Percentiles rank a stretch among this genome's conserved stretches.
phyloP scores from a whole-genome alignment of 1,284 basidiomycete genomes.

The Pseudozyma sp. region DNA sequence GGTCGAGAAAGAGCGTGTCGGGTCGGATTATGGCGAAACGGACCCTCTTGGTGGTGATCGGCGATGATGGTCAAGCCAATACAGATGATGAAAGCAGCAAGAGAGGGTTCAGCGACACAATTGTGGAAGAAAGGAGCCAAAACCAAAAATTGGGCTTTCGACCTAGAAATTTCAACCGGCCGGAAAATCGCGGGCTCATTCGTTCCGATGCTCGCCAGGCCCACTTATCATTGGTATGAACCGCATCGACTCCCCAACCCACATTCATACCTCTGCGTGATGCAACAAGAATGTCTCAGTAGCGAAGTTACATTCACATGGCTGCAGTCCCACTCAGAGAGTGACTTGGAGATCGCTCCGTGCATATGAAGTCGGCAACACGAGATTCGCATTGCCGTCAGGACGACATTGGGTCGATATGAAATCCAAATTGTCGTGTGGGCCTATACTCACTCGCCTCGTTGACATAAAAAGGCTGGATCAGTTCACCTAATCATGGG shows the following conservation, averaged over 20 bases:
- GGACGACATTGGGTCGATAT: constrained; percentile 10
- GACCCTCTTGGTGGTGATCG: constrained; percentile 1
- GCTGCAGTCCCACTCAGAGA: too few relatives aligned
- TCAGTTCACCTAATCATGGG: too few relatives aligned
- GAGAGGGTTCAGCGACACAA: constrained; percentile 2
- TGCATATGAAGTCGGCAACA: too few relatives aligned
- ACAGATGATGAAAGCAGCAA: constrained; percentile 1
- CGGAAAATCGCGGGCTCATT: constrained; percentile 8
- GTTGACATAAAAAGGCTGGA: neutral
- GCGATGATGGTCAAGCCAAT: neutral
- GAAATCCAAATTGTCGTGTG: constrained; percentile 1
- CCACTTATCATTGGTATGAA: too few relatives aligned
- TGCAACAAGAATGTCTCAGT: too few relatives aligned
- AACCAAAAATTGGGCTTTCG: constrained; percentile 4
- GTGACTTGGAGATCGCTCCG: too few relatives aligned
- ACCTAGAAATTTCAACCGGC: constrained; percentile 9
- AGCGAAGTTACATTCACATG: too few relatives aligned
- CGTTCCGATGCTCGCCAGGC: neutral
- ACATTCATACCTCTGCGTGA: too few relatives aligned
- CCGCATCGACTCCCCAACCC: too few relatives aligned
- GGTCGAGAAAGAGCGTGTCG: neutral
- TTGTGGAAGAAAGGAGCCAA: constrained; percentile 10
- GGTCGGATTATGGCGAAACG: too few relatives aligned
- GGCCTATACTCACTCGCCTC: too few relatives aligned
- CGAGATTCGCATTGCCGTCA: neutral